Evolutionary conservation across 2,329 filamentous ascomycete species (phyloP).

Genomic region (Colletotrichum tofieldiae): DNA sequence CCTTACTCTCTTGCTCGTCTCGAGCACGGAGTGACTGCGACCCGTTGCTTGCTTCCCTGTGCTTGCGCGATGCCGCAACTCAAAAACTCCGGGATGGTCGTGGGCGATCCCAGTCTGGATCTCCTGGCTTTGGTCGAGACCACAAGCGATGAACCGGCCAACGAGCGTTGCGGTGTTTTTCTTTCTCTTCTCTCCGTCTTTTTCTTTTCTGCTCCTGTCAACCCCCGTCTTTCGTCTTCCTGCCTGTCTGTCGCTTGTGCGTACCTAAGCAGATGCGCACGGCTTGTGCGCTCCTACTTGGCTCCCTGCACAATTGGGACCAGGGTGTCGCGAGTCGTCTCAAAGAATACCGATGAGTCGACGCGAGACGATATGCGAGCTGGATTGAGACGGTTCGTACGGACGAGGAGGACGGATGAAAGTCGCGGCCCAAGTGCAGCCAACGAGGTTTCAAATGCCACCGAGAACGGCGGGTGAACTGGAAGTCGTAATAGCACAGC

Average conservation of each 20-base stretch:
- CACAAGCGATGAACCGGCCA: constrained; percentile 29
- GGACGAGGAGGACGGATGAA: constrained; percentile 11
- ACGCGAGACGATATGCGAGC: constrained; percentile 17
- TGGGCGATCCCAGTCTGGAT: constrained; percentile 28
- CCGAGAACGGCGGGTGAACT: background rate
- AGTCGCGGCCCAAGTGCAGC: constrained; percentile 11
- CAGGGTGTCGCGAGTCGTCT: constrained; percentile 11
- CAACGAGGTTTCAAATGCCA: constrained; percentile 5
- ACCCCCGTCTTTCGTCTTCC: background rate
- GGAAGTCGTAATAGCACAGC: background rate
- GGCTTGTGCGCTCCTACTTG: constrained; percentile 27
- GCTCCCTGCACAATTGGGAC: constrained; percentile 35
- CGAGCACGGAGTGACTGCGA: constrained; percentile 15
- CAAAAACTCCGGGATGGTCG: constrained; percentile 2
- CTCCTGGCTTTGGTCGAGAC: constrained; percentile 32
- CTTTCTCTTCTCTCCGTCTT: background rate
- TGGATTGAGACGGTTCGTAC: constrained; percentile 4
- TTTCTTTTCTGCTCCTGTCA: background rate
- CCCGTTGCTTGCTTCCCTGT: constrained; percentile 28
- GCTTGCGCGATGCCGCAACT: constrained; percentile 30
- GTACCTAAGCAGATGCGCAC: constrained; percentile 32
- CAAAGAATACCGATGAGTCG: constrained; percentile 3
- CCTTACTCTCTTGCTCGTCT: constrained; percentile 16
- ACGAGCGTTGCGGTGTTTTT: constrained; percentile 8
- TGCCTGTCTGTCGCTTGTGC: constrained; percentile 8